Percentiles rank a stretch among this genome's conserved stretches.
These are phyloP conservation scores for Sporothrix euskadiensis DNA, from an alignment of 2,329 filamentous ascomycete species.

Conservation along the genomic window DNA sequence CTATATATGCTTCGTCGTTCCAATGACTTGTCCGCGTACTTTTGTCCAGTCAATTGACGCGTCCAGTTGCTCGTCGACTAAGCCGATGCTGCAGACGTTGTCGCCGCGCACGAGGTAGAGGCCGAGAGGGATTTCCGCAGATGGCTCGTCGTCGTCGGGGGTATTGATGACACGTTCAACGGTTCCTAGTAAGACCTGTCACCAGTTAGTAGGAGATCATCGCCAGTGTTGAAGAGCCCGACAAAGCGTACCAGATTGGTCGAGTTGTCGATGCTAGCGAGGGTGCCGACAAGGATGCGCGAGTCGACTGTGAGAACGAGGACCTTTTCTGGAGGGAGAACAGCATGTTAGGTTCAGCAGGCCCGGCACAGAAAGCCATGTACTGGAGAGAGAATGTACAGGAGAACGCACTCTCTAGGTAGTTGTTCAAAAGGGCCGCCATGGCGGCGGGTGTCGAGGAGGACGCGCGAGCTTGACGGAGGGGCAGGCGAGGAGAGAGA, in stretches of 20 bases:
- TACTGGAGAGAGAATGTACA: too few relatives aligned
- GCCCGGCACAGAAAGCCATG: neutral
- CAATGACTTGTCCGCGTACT: conserved; percentile 81
- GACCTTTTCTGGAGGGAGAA: conserved; percentile 69
- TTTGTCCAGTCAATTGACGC: conserved; percentile 88
- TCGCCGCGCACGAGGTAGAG: conserved; percentile 92
- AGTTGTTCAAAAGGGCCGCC: conserved; percentile 37
- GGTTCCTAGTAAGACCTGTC: conserved; percentile 73
- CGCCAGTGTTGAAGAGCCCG: neutral
- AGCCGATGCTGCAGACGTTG: conserved; percentile 85
- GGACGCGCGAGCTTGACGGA: conserved; percentile 24
- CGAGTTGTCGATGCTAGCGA: conserved; percentile 83
- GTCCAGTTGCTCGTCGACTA: conserved; percentile 88
- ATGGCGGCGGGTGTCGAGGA: conserved; percentile 30
- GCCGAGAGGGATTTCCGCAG: conserved; percentile 77
- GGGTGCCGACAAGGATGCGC: conserved; percentile 77
- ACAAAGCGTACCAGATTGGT: conserved; percentile 70
- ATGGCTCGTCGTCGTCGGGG: conserved; percentile 78
- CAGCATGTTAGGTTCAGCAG: neutral
- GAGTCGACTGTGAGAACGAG: conserved; percentile 90
- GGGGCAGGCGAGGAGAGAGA: neutral
- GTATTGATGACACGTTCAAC: conserved; percentile 88
- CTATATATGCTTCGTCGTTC: conserved; percentile 74
- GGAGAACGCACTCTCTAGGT: conserved; percentile 38
- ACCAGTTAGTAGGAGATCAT: neutral